These are phyloP conservation scores for Lyophyllum atratum DNA, from an alignment of 768 basidiomycete genomes.

Conservation along the genomic window DNA sequence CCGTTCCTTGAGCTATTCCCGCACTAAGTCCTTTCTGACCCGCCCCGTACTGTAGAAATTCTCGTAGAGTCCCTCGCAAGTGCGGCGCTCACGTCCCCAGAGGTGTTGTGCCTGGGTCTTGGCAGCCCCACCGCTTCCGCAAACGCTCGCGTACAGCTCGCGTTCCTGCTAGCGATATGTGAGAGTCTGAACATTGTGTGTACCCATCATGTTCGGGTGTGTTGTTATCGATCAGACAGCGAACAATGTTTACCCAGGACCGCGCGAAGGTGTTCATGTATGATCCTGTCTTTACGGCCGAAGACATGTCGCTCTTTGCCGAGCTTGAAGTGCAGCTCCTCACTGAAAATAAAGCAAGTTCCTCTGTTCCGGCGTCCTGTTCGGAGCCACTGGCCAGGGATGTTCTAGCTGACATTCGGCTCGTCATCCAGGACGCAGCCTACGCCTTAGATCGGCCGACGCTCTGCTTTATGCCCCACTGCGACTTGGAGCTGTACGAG, in stretches of 20 bases:
- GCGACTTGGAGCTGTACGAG: slow-evolving; percentile 73
- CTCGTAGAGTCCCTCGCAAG: slow-evolving; percentile 33
- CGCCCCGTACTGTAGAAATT: slow-evolving; percentile 30
- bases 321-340: slow-evolving; percentile 40
- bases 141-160: slow-evolving; percentile 69
- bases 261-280: slow-evolving; percentile 51
- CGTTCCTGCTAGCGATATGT: slow-evolving; percentile 59
- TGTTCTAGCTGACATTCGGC: slow-evolving; percentile 5
- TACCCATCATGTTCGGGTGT: slow-evolving; percentile 20
- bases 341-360: slow-evolving; percentile 52
- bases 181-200: slow-evolving; percentile 60
- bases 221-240: slow-evolving; percentile 10
- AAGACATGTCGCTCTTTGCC: slow-evolving; percentile 55
- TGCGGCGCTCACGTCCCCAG: slow-evolving; percentile 25
- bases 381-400: background rate
- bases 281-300: slow-evolving; percentile 74
- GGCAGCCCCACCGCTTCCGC: slow-evolving; percentile 69
- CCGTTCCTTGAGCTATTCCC: slow-evolving; percentile 24
- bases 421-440: slow-evolving; percentile 28
- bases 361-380: background rate
- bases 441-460: slow-evolving; percentile 47
- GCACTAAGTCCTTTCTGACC: slow-evolving; percentile 13
- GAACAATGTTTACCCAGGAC: slow-evolving; percentile 37
- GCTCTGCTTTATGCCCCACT: slow-evolving; percentile 79
- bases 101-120: slow-evolving; percentile 69